phyloP scores from a whole-genome alignment of 371 early-diverging fungal genomes.

The Fennellomyces sp. region DNA sequence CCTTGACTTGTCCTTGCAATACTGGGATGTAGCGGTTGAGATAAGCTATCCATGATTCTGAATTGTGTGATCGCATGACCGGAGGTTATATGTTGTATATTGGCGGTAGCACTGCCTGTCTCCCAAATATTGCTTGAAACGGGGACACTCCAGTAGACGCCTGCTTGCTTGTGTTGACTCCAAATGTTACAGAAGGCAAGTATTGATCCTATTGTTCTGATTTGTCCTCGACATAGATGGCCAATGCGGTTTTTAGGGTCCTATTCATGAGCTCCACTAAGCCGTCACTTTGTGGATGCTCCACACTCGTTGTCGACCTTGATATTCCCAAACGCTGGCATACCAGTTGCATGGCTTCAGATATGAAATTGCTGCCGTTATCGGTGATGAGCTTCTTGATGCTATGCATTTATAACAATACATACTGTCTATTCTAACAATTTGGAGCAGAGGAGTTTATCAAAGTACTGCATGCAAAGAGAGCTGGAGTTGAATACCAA shows the following conservation, averaged over 20 bases:
- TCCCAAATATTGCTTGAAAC: slow-evolving; percentile 17
- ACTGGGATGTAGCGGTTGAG: slow-evolving; percentile 17
- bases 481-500: too few relatives aligned
- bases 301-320: slow-evolving; percentile 10
- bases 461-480: too few relatives aligned
- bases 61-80: not conserved
- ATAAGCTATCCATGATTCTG: slow-evolving; percentile 10
- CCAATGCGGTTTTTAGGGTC: slow-evolving; percentile 12
- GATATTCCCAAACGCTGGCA: slow-evolving; percentile 9
- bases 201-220: slow-evolving; percentile 12
- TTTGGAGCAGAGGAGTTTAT: too few relatives aligned
- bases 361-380: too few relatives aligned
- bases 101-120: slow-evolving; percentile 5
- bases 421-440: too few relatives aligned
- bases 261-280: slow-evolving; percentile 21
- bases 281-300: slow-evolving; percentile 23
- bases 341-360: slow-evolving; percentile 13
- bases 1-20: not conserved
- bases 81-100: not conserved
- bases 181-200: slow-evolving; percentile 17
- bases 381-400: too few relatives aligned
- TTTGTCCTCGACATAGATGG: slow-evolving; percentile 1
- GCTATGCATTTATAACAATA: too few relatives aligned
- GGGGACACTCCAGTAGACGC: slow-evolving; percentile 14
- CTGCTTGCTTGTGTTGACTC: slow-evolving; percentile 20